Base-by-base conservation (phyloP, 2,329 filamentous ascomycete species). In the Pseudogymnoascus sp. region DNA sequence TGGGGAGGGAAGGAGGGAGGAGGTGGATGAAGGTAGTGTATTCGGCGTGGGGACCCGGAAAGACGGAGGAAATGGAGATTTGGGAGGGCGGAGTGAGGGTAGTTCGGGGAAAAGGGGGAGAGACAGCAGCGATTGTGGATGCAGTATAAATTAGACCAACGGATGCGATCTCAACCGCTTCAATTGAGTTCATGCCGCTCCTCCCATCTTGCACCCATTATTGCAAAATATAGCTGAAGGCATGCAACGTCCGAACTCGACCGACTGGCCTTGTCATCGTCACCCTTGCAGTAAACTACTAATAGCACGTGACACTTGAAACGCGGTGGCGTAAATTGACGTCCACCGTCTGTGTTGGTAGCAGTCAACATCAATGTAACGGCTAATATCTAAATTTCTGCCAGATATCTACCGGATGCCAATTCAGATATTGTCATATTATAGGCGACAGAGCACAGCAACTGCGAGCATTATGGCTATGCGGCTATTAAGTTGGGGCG, bases 21-120 rank as follows among this genome's bases (percentile, higher is more conserved):
- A 89, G 68, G 94, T 91, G 71, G 86, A 91, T 95, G 79, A 95
- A 92, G 72, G 82, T 97, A 7, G 92, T 95, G 0, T 97, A 96
- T 75, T 88, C 90, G 56, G 82, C 89, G 1, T 94, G 95, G 81
- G 75, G 78, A 9, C 63, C 79, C 59, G 68, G 74, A 1, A 76
- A 75, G 6, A 82, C 82, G 12, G 77, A 86, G 3, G 85, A 89
- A 68, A 95, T 91, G 71, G 86, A 91, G 71, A 85, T 96, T 60
- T 83, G 79, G 66, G 82, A 81, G 69, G 84, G 82, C 0, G 90
- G 90, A 0, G 59, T 86, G 10, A 76, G 71, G 65, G 73, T 23
- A 3, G 28, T 62, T 64, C 59, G 58, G 65, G 7, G 61, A 61
- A 56, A 62, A 61, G 41, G 52, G 33, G 7, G 41, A 12, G 2